Percentiles rank a stretch among this genome's conserved stretches.
phyloP scores from a whole-genome alignment of 139 green algal species.

The Chlorella vulgaris region DNA sequence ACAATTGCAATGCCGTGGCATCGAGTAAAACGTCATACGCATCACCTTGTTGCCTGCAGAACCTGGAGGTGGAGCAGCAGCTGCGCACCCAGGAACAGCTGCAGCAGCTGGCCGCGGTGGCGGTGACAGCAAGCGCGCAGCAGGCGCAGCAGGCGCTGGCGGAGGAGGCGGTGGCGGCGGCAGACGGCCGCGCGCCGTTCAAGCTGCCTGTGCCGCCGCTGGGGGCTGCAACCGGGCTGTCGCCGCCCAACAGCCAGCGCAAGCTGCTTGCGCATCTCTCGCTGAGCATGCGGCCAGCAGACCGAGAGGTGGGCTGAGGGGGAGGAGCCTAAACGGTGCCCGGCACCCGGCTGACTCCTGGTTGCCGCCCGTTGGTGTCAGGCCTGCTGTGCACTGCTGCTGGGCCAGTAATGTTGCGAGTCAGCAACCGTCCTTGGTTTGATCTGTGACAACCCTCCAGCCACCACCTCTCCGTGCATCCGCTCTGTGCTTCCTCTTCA shows the following conservation, averaged over 20 bases:
- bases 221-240: neutral
- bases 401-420: too few relatives aligned
- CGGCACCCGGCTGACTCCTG: too few relatives aligned
- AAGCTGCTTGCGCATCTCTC: slow-evolving; percentile 28
- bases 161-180: neutral
- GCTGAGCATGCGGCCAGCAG: slow-evolving; percentile 5
- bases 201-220: neutral
- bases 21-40: too few relatives aligned
- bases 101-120: slow-evolving; percentile 21
- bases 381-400: too few relatives aligned
- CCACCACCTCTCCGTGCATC: too few relatives aligned
- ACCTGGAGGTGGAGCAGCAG: slow-evolving; percentile 21
- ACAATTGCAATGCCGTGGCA: too few relatives aligned
- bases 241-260: slow-evolving; percentile 21
- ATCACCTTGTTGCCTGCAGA: neutral
- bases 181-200: too few relatives aligned
- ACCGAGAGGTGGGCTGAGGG: slow-evolving; percentile 15
- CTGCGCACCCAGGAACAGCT: slow-evolving; percentile 27
- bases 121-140: neutral
- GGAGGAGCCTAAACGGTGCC: too few relatives aligned
- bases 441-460: too few relatives aligned
- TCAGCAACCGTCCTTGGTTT: too few relatives aligned
- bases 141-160: neutral
- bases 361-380: too few relatives aligned
- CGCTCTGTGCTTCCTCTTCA: too few relatives aligned